Conservation (phyloP, 2,329 filamentous ascomycete species). For the Venturia pyrina region DNA sequence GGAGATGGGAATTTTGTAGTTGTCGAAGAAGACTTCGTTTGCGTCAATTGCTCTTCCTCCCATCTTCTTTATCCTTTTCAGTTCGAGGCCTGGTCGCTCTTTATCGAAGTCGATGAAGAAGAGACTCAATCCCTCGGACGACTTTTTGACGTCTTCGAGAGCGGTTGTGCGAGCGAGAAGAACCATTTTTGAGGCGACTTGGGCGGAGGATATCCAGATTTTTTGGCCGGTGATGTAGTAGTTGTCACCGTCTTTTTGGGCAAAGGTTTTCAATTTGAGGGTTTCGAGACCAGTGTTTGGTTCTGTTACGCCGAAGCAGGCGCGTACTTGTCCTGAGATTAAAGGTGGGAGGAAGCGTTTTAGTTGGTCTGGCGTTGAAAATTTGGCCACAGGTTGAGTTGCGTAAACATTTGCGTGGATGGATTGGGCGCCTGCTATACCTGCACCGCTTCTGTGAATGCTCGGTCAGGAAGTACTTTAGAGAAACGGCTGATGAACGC, state of each 20-base stretch:
- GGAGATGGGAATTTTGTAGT: slow-evolving; percentile 56
- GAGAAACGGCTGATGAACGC: slow-evolving; percentile 12
- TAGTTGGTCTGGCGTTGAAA: slow-evolving; percentile 57
- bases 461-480: slow-evolving; percentile 1
- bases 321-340: slow-evolving; percentile 59
- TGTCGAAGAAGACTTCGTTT: slow-evolving; percentile 82
- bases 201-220: slow-evolving; percentile 82
- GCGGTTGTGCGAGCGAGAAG: slow-evolving; percentile 68
- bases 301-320: slow-evolving; percentile 79
- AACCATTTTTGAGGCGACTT: slow-evolving; percentile 76
- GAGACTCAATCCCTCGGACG: slow-evolving; percentile 65
- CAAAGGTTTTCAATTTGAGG: slow-evolving; percentile 56
- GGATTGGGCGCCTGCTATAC: slow-evolving; percentile 57
- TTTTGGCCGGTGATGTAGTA: slow-evolving; percentile 70
- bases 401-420: slow-evolving; percentile 60
- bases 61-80: slow-evolving; percentile 75
- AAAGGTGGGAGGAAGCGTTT: slow-evolving; percentile 57
- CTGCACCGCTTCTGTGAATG: slow-evolving; percentile 50
- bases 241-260: slow-evolving; percentile 47
- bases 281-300: slow-evolving; percentile 74
- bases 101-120: slow-evolving; percentile 72
- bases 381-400: slow-evolving; percentile 64
- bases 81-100: slow-evolving; percentile 47
- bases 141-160: slow-evolving; percentile 54
- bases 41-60: slow-evolving; percentile 72